Evolutionary conservation across 2,329 filamentous ascomycete species (phyloP).

Genomic region (Talaromyces islandicus): DNA sequence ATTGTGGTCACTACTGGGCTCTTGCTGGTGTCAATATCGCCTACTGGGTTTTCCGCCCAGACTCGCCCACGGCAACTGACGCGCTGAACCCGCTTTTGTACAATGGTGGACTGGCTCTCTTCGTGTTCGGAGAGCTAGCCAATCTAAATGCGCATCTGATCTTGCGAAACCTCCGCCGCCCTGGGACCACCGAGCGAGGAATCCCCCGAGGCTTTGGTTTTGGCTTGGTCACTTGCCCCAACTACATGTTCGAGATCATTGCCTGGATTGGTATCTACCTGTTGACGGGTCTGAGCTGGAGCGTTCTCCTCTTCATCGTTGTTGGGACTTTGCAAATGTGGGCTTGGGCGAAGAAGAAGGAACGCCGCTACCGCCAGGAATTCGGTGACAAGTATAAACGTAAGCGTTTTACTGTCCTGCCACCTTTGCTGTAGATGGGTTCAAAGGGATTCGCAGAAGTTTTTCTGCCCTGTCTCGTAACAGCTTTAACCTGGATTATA

Average conservation of each 20-base stretch:
- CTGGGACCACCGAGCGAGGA: conserved; percentile 76
- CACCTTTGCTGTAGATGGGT: conserved; percentile 51
- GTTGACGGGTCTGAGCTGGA: conserved; percentile 67
- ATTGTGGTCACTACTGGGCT: conserved; percentile 91
- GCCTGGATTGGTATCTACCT: conserved; percentile 81
- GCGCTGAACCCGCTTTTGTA: conserved; percentile 50
- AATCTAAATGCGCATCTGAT: conserved; percentile 78
- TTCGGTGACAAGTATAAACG: conserved; percentile 93
- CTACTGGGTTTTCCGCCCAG: conserved; percentile 77
- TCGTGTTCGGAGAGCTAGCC: conserved; percentile 67
- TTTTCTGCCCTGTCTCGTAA: background rate
- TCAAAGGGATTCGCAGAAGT: background rate
- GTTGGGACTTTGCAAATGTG: conserved; percentile 76
- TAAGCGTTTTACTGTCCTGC: conserved; percentile 80
- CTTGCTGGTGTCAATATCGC: conserved; percentile 74
- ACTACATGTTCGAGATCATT: conserved; percentile 89
- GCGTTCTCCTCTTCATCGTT: conserved; percentile 68
- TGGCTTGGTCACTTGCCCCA: conserved; percentile 82
- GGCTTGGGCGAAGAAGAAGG: conserved; percentile 85
- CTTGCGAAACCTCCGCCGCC: conserved; percentile 68
- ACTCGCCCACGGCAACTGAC: conserved; percentile 57
- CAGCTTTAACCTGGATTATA: background rate
- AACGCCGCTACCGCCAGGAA: conserved; percentile 80
- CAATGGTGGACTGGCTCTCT: conserved; percentile 65
- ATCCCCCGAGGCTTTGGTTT: conserved; percentile 86